These are phyloP conservation scores for Planoprotostelium fungivorum DNA, from an alignment of 78 protist species.

Conservation along the genomic window DNA sequence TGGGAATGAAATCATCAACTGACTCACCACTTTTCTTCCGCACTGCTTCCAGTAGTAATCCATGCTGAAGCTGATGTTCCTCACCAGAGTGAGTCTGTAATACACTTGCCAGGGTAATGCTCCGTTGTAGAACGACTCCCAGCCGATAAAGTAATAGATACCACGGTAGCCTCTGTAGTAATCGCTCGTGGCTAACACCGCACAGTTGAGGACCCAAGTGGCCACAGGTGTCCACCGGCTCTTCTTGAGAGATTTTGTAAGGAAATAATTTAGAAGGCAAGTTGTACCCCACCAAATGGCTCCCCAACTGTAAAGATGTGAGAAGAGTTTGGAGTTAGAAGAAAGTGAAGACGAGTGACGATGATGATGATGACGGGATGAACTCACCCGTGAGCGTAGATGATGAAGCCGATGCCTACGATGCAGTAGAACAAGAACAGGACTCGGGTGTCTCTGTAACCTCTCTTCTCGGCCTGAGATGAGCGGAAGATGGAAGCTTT, in stretches of 20 bases:
- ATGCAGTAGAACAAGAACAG: background rate
- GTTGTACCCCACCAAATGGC: constrained; percentile 24
- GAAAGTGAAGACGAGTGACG: no score
- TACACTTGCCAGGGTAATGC: constrained; percentile 53
- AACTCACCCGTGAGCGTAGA: constrained; percentile 1
- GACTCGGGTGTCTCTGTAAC: background rate
- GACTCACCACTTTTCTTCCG: no score
- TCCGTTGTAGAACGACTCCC: constrained; percentile 4
- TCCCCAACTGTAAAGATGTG: background rate
- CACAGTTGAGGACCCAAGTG: background rate
- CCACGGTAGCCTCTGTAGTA: background rate
- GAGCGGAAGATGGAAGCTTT: background rate
- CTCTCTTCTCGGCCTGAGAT: constrained; percentile 4
- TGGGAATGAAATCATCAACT: no score
- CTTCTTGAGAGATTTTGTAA: constrained; percentile 9
- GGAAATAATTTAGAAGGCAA: constrained; percentile 29
- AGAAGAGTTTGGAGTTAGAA: no score
- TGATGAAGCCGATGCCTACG: constrained; percentile 6
- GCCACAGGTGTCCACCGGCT: background rate
- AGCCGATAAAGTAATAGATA: background rate
- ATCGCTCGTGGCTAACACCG: background rate
- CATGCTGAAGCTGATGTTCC: constrained; percentile 50
- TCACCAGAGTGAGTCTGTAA: constrained; percentile 42
- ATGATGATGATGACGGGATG: no score
- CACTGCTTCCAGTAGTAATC: constrained; percentile 66